Evolutionary conservation across 139 green algal genomes (phyloP).

Genomic region (Chlorella sorokiniana): DNA sequence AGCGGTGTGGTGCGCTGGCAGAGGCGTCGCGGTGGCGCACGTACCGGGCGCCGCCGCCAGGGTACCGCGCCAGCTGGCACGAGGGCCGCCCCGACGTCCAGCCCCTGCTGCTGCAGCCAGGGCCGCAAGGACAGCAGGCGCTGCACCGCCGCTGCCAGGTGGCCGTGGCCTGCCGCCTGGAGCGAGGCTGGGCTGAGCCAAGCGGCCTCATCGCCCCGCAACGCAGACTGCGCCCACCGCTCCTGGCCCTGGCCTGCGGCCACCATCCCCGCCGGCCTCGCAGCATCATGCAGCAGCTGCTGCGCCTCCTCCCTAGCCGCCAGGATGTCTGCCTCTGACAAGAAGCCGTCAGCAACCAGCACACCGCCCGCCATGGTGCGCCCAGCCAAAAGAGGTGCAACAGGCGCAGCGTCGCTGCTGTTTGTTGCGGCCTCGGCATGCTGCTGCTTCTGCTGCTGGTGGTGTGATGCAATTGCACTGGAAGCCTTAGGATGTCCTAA

Average conservation of each 20-base stretch:
- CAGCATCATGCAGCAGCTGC: neutral
- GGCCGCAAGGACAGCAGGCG: constrained; percentile 13
- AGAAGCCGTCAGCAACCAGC: constrained; percentile 1
- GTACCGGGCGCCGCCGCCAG: constrained; percentile 67
- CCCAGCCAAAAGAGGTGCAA: neutral
- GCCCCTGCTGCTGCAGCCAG: constrained; percentile 29
- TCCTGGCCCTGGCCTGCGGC: neutral
- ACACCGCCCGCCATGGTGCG: neutral
- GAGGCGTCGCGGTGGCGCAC: constrained; percentile 69
- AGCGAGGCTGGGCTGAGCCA: neutral
- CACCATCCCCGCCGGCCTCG: neutral
- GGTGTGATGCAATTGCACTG: no score
- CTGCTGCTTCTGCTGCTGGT: neutral
- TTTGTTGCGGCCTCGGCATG: no score
- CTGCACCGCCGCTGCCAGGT: neutral
- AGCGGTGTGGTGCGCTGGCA: constrained; percentile 41
- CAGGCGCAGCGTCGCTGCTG: neutral
- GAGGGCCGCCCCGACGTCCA: constrained; percentile 61
- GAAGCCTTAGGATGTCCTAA: no score
- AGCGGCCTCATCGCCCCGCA: constrained; percentile 3
- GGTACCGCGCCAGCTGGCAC: constrained; percentile 76
- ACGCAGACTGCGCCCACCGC: neutral
- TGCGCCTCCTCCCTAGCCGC: neutral
- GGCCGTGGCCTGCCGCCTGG: neutral
- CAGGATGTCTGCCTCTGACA: neutral